phyloP scores from a whole-genome alignment of 768 basidiomycete species.

The Termitomyces heimii region DNA sequence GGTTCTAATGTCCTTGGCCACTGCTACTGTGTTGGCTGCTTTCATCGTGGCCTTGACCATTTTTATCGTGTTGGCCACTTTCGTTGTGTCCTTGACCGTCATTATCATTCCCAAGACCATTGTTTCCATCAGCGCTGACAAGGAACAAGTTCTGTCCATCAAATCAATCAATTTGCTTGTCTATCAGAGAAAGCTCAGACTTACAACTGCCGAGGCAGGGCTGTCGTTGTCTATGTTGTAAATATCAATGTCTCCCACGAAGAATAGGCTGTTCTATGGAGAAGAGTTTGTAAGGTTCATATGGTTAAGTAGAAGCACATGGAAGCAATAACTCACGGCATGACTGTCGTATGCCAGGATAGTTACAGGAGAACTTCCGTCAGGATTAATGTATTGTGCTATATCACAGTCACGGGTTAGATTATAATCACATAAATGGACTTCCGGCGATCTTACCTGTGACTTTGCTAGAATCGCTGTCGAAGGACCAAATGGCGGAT shows the following conservation, averaged over 20 bases:
- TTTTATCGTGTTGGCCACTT: not conserved
- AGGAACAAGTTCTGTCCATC: slow-evolving; percentile 14
- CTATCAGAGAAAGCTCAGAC: slow-evolving; percentile 12
- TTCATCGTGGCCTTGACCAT: not conserved
- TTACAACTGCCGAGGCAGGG: slow-evolving; percentile 28
- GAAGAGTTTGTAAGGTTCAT: not conserved
- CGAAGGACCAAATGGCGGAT: slow-evolving; percentile 42
- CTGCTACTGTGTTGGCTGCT: not conserved
- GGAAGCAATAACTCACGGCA: slow-evolving; percentile 15
- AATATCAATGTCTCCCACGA: slow-evolving; percentile 35
- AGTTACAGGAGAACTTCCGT: slow-evolving; percentile 31
- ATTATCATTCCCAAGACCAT: not conserved
- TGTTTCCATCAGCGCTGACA: slow-evolving; percentile 1
- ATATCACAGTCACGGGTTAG: not conserved
- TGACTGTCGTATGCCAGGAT: slow-evolving; percentile 32
- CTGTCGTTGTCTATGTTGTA: slow-evolving; percentile 28
- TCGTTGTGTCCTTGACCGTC: not conserved
- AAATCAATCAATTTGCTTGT: not conserved
- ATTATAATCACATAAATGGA: not conserved
- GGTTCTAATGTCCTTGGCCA: not conserved
- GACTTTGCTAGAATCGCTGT: slow-evolving; percentile 31
- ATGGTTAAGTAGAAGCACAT: not conserved
- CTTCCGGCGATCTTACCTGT: slow-evolving; percentile 23
- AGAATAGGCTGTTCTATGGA: slow-evolving; percentile 31
- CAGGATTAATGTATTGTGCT: slow-evolving; percentile 44